Base-by-base conservation (phyloP, 2,329 filamentous ascomycete species). In the Graphilbum fragrans region DNA sequence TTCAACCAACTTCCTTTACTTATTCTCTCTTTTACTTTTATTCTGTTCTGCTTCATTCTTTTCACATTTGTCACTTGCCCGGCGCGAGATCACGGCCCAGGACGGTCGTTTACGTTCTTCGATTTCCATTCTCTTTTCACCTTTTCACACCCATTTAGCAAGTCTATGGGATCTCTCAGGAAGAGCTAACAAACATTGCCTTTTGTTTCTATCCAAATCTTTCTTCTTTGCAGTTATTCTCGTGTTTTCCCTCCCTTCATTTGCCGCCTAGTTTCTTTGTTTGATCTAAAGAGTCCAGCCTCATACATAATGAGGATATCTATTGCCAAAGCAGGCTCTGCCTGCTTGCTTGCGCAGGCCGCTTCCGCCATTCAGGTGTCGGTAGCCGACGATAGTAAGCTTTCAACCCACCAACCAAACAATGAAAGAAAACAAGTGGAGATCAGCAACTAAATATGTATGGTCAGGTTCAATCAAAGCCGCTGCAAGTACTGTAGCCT, bases 391-490 rank as follows among this genome's bases (percentile, higher is more conserved):
- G 10, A 25, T 9, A 16, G 36, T 41, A 41, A 2, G 39, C 35
- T 9, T 16, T 20, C 34, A 14, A 29, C 14, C 10, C 31, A 35
- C 2, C 2, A 27, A 14, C 20, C 32, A 14, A 16, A 22, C 17
- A 4, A 14, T 21, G 19, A 5, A 9, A n/a, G 7, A n/a, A n/a
- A 32, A 29, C 22, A 29, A 18, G 23, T 19, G 16, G 4, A n/a
- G n/a, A n/a, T n/a, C n/a, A n/a, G n/a, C n/a, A n/a, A n/a, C n/a
- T n/a, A n/a, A n/a, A n/a, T n/a, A n/a, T n/a, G n/a, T n/a, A n/a
- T n/a, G n/a, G n/a, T n/a, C 45, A 74, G 70, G 59, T 37, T 74
- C 72, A 0, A 53, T 76, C 41, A 72, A 69, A 45, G 53, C 59
- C 9, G 66, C 66, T 1, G 67, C 70, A 3, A 55, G 56, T 38